Evolutionary conservation across 169 alveolate species (phyloP), one percentile per base, ranked within the genome.

Genomic region (Eimeria falciformis): DNA sequence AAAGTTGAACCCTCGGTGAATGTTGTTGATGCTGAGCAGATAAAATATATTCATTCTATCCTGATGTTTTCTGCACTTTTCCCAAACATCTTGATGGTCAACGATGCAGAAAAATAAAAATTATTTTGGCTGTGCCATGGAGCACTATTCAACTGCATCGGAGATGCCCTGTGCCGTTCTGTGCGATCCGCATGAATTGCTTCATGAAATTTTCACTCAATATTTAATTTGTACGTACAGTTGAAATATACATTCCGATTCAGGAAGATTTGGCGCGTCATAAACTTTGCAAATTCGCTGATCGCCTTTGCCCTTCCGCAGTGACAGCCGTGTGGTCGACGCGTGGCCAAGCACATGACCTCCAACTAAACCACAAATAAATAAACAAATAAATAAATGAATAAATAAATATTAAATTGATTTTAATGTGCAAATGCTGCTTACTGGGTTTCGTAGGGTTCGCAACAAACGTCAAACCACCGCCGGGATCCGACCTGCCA

Each of bases 301-400:
- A 83, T 98, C 99, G 33, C 99, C 99, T 91, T 98, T 97, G 6
- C 99, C 99, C 91, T 98, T 98, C 90, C 99, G 97, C 33, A 98
- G 95, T 79, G 98, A 96, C 7, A 99, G 95, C 86, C 99, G 97
- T 0, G 98, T 97, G 55, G 98, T 97, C 11, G 99, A 97, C 23
- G 99, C 99, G 94, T 98, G 99, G 29, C 99, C 99, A 94, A 99
- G 97, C 75, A 99, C 99, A 95, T 99, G 99, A 0, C 99, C 99
- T 11, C 99, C 99, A 62, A 98, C 97, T 86, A 88, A 50, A 50
- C 7, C 14, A 50, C n/a, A 50, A 50, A 50, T 50, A 50, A 11
- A 50, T 50, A 14, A 7, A 50, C 7, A 50, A 50, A 50, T 7
- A 50, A 50, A 50, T 50, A 50, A 50, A 50, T 50, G 7, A 50